Conservation (phyloP, 257 asterid species). For the Prunella vulgaris region DNA sequence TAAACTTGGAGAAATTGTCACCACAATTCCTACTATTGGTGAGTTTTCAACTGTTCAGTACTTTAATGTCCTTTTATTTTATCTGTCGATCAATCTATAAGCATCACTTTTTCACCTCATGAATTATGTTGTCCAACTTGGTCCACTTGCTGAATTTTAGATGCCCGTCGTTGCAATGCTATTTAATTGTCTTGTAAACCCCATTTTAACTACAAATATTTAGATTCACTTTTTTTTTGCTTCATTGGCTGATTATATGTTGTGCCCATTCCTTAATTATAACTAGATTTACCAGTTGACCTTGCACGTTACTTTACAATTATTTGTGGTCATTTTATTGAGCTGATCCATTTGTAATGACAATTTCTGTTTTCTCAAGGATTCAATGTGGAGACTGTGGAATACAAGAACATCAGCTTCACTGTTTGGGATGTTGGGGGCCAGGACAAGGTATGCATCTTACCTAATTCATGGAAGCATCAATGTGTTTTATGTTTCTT, state of each 20-base stretch:
- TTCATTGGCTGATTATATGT: background rate
- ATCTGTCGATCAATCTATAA: background rate
- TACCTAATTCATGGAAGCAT: background rate
- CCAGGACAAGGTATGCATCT: constrained; percentile 40
- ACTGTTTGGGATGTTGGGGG: constrained; percentile 58
- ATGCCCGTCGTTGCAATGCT: background rate
- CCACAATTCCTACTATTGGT: constrained; percentile 52
- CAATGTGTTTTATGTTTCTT: background rate
- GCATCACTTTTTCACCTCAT: background rate
- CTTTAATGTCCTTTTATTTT: background rate
- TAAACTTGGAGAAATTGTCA: constrained; percentile 48
- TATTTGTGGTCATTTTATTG: background rate
- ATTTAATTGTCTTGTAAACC: background rate
- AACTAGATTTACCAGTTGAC: background rate
- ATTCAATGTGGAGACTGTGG: constrained; percentile 51
- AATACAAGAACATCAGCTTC: constrained; percentile 46
- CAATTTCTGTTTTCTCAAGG: constrained; percentile 21
- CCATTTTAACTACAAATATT: background rate
- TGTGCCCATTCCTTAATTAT: background rate
- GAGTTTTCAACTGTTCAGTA: background rate
- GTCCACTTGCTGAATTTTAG: background rate
- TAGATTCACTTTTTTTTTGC: background rate
- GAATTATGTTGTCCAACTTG: background rate
- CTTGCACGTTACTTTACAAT: background rate
- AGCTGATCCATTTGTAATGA: background rate